Conservation (phyloP, 2,329 filamentous ascomycete genomes). For the Teratosphaeria gauchensis region DNA sequence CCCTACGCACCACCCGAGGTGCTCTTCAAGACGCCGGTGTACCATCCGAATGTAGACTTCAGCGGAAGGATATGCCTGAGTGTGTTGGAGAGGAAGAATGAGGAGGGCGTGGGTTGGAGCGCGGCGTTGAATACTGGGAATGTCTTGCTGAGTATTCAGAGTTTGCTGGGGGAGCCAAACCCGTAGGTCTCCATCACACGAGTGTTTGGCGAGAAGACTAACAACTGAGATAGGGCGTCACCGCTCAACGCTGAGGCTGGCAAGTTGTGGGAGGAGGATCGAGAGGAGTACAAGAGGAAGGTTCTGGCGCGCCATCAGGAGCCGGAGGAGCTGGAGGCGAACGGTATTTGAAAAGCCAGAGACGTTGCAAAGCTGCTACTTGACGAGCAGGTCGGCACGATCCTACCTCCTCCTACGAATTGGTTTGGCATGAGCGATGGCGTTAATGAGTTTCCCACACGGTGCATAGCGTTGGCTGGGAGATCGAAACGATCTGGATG, state of each 20-base stretch:
- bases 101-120: slow-evolving; percentile 63
- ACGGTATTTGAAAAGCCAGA: neutral
- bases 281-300: slow-evolving; percentile 72
- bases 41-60: slow-evolving; percentile 98
- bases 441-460: neutral
- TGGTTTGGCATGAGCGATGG: neutral
- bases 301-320: slow-evolving; percentile 56
- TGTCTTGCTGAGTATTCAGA: slow-evolving; percentile 86
- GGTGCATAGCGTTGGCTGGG: neutral
- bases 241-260: slow-evolving; percentile 94
- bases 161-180: slow-evolving; percentile 90
- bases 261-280: slow-evolving; percentile 86
- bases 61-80: slow-evolving; percentile 93
- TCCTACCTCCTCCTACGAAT: neutral
- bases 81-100: slow-evolving; percentile 61
- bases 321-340: slow-evolving; percentile 36
- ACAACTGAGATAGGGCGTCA: slow-evolving; percentile 57
- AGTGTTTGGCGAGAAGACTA: neutral
- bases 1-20: slow-evolving; percentile 86
- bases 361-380: neutral
- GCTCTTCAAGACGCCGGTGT: slow-evolving; percentile 96
- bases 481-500: neutral
- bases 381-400: neutral
- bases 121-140: slow-evolving; percentile 95
- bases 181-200: slow-evolving; percentile 55